These are phyloP conservation scores for Verbena officinalis DNA, from an alignment of 257 asterid species.

Conservation along the genomic window DNA sequence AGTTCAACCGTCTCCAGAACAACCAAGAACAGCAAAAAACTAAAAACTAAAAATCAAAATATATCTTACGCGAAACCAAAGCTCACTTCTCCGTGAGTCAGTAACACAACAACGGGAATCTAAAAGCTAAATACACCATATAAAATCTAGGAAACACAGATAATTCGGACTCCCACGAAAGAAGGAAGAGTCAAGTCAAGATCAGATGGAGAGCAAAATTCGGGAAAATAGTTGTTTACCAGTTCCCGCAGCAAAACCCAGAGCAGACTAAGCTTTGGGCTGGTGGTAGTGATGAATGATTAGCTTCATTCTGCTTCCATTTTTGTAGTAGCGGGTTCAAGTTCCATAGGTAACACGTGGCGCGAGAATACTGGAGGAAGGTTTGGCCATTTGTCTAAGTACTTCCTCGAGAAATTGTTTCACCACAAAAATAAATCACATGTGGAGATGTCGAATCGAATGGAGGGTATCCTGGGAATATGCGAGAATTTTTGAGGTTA, in stretches of 20 bases:
- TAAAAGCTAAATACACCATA: background rate
- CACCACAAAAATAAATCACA: slow-evolving; percentile 18
- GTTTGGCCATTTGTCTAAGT: slow-evolving; percentile 13
- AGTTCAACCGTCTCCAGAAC: background rate
- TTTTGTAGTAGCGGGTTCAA: slow-evolving; percentile 25
- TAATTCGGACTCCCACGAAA: background rate
- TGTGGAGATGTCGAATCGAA: background rate
- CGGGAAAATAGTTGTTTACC: slow-evolving; percentile 25
- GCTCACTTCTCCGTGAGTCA: background rate
- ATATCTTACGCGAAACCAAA: slow-evolving; percentile 3
- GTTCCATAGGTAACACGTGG: slow-evolving; percentile 30
- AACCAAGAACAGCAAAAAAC: background rate
- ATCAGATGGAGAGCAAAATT: background rate
- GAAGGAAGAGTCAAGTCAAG: background rate
- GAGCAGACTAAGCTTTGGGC: slow-evolving; percentile 9
- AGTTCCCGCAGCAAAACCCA: slow-evolving; percentile 13
- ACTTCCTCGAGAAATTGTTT: slow-evolving; percentile 17
- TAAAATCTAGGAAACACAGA: background rate
- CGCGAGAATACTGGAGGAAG: slow-evolving; percentile 18
- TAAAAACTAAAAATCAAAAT: background rate
- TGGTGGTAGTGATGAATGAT: background rate
- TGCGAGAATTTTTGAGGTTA: slow-evolving; percentile 32
- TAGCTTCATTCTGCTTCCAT: background rate
- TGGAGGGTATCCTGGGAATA: slow-evolving; percentile 35
- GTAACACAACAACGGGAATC: background rate